Percentiles rank a stretch among this genome's conserved stretches.
phyloP scores from a whole-genome alignment of 1,139 yeast genomes.

The Spencermartinsiella ligniputridi region DNA sequence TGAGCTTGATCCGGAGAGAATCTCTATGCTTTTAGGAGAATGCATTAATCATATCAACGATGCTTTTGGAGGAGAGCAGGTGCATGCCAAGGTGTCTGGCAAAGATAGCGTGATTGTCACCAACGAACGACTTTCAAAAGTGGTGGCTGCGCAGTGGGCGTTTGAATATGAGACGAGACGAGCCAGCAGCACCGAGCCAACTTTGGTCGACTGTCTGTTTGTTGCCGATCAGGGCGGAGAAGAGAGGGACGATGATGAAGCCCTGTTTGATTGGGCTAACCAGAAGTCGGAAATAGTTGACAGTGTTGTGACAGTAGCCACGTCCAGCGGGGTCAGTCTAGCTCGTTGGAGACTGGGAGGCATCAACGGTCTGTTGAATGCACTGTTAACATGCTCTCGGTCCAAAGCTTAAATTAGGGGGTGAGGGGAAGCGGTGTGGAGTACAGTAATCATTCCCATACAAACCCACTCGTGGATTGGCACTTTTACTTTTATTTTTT shows the following conservation, averaged over 20 bases:
- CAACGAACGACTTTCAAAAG: slow-evolving; percentile 19
- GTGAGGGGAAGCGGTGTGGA: no score
- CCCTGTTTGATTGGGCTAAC: slow-evolving; percentile 56
- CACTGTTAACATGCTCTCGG: slow-evolving; percentile 17
- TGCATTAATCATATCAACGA: slow-evolving; percentile 82
- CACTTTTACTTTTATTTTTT: no score
- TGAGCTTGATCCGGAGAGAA: slow-evolving; percentile 66
- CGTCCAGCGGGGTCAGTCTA: slow-evolving; percentile 51
- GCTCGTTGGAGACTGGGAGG: slow-evolving; percentile 75
- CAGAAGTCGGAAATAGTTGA: slow-evolving; percentile 17
- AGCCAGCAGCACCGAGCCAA: neutral
- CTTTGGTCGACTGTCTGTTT: slow-evolving; percentile 18
- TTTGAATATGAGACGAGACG: slow-evolving; percentile 11
- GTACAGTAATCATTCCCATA: no score
- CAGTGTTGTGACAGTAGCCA: slow-evolving; percentile 58
- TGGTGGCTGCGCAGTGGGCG: slow-evolving; percentile 25
- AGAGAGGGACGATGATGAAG: slow-evolving; percentile 45
- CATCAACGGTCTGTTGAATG: slow-evolving; percentile 61
- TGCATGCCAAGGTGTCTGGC: slow-evolving; percentile 75
- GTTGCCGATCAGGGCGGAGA: slow-evolving; percentile 68
- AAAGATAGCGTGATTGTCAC: slow-evolving; percentile 36
- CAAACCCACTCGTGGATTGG: no score
- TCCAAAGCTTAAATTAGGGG: neutral
- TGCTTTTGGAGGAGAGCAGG: slow-evolving; percentile 54
- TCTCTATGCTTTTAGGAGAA: slow-evolving; percentile 71